Conservation (phyloP, 2,329 filamentous ascomycete species). For the Grosmannia clavigera region DNA sequence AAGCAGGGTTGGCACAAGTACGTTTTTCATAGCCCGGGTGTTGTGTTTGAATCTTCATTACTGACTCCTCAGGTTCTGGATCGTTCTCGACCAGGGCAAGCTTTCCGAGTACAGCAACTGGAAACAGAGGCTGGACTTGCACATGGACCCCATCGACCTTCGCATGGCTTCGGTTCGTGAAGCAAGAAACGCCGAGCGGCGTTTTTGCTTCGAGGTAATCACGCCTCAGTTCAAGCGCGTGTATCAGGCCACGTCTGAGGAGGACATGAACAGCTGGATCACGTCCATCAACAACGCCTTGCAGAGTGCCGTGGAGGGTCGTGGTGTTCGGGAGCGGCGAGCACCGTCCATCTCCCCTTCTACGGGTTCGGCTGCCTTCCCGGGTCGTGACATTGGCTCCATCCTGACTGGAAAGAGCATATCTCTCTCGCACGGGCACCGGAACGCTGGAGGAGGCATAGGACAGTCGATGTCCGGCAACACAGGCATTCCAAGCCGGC, state of each 20-base stretch:
- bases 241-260: slow-evolving; percentile 94
- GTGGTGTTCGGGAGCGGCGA: slow-evolving; percentile 45
- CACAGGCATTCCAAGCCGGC: slow-evolving; percentile 53
- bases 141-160: slow-evolving; percentile 96
- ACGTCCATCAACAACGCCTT: slow-evolving; percentile 91
- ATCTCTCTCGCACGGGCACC: slow-evolving; percentile 44
- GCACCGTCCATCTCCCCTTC: slow-evolving; percentile 22
- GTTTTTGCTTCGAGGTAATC: slow-evolving; percentile 97
- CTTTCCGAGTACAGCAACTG: slow-evolving; percentile 98
- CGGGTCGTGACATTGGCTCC: slow-evolving; percentile 79
- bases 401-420: slow-evolving; percentile 87
- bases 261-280: slow-evolving; percentile 98
- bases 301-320: slow-evolving; percentile 86
- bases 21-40: slow-evolving; percentile 23
- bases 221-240: slow-evolving; percentile 92
- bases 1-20: slow-evolving; percentile 99
- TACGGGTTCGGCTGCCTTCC: slow-evolving; percentile 37
- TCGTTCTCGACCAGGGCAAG: slow-evolving; percentile 92
- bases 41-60: neutral
- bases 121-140: slow-evolving; percentile 93
- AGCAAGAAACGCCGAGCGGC: slow-evolving; percentile 82
- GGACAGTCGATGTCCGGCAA: slow-evolving; percentile 33
- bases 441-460: slow-evolving; percentile 2
- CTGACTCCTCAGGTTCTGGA: slow-evolving; percentile 65
- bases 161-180: slow-evolving; percentile 95